Evolutionary conservation across 2,329 filamentous ascomycete genomes (phyloP), one percentile per base, ranked within the genome.

Genomic region (Microdochium paspali): DNA sequence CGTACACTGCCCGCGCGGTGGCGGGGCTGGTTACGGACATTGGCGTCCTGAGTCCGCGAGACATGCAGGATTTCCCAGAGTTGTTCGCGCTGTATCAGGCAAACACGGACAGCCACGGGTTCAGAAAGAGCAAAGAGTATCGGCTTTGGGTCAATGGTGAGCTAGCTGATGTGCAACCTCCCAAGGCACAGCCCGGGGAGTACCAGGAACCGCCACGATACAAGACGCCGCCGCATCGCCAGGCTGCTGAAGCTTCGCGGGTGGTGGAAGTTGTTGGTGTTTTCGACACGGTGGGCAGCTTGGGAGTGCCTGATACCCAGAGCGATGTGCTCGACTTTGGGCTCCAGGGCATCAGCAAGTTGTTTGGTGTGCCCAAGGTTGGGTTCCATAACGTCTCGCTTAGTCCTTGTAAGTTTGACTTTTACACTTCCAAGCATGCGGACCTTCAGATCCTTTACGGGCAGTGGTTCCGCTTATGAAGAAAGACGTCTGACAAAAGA

Each of bases 1-100:
- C 66, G 5, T 69, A 67, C 51, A 69, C 66, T 2, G 66, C 65
- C 21, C 62, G 66, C 5, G 63, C 66, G 0, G 58, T 65, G 2
- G 66, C 66, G 3, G 66, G 68, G 45, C 61, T 69, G 39, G 56
- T 69, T 28, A 51, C 46, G 1, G 55, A 56, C 18, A 51, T 58
- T 13, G 56, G 56, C 20, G 46, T 58, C 40, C 49, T 56, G 9
- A 44, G 25, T 9, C 51, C 51, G 1, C 24, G 32, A 1, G 49
- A 52, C 28, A 47, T 56, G 46, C 45, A 52, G 6, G 47, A 53
- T 15, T 56, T 56, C 10, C 43, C 43, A 6, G 43, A 44, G 43
- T 24, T 44, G 21, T 44, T 26, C 13, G 24, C 24, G 24, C 43
- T 44, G 43, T 44, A 44, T 24, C 43, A 44, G 23, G 43, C 24